Conservation (phyloP, 2,329 filamentous ascomycete genomes). For the Botrytis fabae region DNA sequence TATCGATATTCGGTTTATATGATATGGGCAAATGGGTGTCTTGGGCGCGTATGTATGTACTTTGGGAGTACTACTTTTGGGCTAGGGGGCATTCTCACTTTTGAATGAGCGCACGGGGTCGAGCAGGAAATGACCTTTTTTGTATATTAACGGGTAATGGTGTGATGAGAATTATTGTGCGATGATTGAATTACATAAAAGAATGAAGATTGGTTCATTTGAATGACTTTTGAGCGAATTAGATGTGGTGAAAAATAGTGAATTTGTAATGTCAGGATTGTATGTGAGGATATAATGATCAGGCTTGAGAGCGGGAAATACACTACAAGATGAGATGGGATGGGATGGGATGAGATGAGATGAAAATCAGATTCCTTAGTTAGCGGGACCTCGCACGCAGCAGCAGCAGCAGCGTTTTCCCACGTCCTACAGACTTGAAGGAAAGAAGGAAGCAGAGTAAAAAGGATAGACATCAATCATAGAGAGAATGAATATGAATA, state of each 20-base stretch:
- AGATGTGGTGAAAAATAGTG: neutral
- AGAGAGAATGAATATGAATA: too few species aligned
- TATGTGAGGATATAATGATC: neutral
- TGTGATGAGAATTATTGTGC: constrained; percentile 3
- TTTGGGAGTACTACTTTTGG: neutral
- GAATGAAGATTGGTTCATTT: neutral
- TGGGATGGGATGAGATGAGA: too few species aligned
- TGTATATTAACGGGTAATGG: constrained; percentile 6
- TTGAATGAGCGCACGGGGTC: neutral
- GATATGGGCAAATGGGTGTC: neutral
- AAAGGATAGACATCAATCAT: too few species aligned
- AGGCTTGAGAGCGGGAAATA: neutral
- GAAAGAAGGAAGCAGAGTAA: too few species aligned
- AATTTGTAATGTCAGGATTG: neutral
- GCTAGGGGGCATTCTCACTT: neutral
- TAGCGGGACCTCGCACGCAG: too few species aligned
- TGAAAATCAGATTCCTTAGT: too few species aligned
- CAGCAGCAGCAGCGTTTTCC: neutral
- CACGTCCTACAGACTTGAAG: neutral
- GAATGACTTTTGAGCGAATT: neutral
- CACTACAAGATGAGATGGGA: neutral
- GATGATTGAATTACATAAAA: neutral
- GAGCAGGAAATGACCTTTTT: neutral
- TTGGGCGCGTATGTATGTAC: neutral
- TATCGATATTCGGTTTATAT: neutral